Base-by-base conservation (phyloP, 176 grass and related monocot genomes). In the Luzula sylvatica region DNA sequence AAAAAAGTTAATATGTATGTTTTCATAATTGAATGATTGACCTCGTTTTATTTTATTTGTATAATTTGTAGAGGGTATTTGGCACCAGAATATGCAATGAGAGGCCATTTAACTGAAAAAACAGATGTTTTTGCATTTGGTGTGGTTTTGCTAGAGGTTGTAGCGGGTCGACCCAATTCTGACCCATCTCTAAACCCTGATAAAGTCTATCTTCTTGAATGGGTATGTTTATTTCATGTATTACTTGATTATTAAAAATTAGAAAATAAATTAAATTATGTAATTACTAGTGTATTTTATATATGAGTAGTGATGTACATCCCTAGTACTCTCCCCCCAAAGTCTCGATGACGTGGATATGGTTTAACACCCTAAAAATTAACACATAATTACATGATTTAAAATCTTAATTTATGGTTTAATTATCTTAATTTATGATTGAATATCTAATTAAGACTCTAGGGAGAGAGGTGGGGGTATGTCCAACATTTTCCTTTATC, bases 1-100 rank as follows among this genome's bases (percentile, higher is more conserved):
- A n/a, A 46, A 11, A 61, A 43, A 2, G 2, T 25, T 3, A 35
- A 35, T 35, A 9, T 35, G 5, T 35, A 32, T 35, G 28, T 15
- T 59, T 35, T 22, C 11, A 38, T 18, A 6, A 61, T 5, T 26
- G 8, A 41, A 49, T 4, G 3, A 30, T 21, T 11, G 23, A 28
- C 46, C 24, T 28, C 56, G n/a, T 7, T 30, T 52, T 45, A 22
- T 50, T 19, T 45, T 35, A 6, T 46, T 21, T 46, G 8, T 32
- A 48, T 28, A 64, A 73, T 65, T 11, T 46, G 15, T 26, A 92
- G 86, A 70, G 86, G 86, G 11, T 92, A 93, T 46, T 72, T 93
- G 11, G 87, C 87, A 50, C 81, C 81, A 8, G 86, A 90, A 68
- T 90, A 90, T 11, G 86, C 86, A 24, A 84, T 90, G 86, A 84